Percentiles rank a stretch among this genome's conserved stretches.
phyloP scores from a whole-genome alignment of 75 land plant species.

The Cunninghamia lanceolata region DNA sequence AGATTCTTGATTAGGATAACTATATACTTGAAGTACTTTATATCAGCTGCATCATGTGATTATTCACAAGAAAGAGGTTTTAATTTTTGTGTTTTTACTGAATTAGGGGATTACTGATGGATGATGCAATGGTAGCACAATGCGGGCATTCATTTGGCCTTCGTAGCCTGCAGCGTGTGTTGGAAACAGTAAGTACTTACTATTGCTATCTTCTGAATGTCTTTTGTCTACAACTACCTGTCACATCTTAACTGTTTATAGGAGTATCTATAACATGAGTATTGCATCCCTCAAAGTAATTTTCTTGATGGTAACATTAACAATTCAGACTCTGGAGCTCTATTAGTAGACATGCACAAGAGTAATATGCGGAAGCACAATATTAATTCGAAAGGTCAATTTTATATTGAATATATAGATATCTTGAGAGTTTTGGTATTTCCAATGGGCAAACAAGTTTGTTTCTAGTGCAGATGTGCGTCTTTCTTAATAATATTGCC shows the following conservation, averaged over 20 bases:
- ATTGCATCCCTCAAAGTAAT: not conserved
- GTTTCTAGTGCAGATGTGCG: not conserved
- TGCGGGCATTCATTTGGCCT: constrained; percentile 41
- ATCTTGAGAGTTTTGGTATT: not conserved
- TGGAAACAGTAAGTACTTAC: constrained; percentile 19
- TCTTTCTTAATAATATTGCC: not conserved
- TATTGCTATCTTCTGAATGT: not conserved
- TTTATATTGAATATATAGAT: not conserved
- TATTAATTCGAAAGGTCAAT: not conserved
- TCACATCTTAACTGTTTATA: not conserved
- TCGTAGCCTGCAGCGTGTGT: constrained; percentile 21
- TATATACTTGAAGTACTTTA: not conserved
- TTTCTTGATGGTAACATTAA: not conserved
- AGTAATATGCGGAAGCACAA: not conserved
- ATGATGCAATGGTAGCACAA: constrained; percentile 40
- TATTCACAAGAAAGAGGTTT: not conserved
- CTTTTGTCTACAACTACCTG: not conserved
- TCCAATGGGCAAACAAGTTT: not conserved
- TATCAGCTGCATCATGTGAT: not conserved
- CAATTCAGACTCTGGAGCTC: not conserved
- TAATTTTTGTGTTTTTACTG: not conserved
- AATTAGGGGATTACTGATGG: constrained; percentile 31
- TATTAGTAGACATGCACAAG: not conserved
- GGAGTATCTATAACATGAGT: not conserved
- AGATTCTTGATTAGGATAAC: no score